Conservation (phyloP, 2,329 filamentous ascomycete species). For the Drechmeria coniospora region DNA sequence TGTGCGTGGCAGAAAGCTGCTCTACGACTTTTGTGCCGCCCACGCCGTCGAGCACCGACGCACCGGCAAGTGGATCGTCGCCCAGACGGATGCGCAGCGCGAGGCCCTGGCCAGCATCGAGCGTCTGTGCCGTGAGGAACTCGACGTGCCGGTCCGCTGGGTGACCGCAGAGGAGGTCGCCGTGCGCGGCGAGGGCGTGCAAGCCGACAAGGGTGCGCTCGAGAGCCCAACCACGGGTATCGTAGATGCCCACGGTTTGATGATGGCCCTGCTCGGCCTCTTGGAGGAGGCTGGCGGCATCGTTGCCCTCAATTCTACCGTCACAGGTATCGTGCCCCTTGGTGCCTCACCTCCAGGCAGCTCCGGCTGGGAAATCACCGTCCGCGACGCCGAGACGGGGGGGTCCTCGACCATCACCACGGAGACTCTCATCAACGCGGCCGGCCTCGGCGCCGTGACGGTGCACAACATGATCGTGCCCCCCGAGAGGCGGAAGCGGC, state of each 20-base stretch:
- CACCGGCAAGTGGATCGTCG: conserved; percentile 89
- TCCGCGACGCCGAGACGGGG: conserved; percentile 28
- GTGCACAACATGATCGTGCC: conserved; percentile 74
- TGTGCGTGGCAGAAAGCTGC: conserved; percentile 55
- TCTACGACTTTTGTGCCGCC: conserved; percentile 63
- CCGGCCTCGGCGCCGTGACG: conserved; percentile 61
- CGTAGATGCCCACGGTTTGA: conserved; percentile 71
- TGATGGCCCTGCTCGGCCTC: conserved; percentile 62
- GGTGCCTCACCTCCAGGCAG: conserved; percentile 25
- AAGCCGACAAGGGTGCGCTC: conserved; percentile 57
- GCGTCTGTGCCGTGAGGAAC: conserved; percentile 21
- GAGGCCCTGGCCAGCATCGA: conserved; percentile 41
- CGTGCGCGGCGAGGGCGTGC: conserved; percentile 57
- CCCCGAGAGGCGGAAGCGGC: conserved; percentile 32
- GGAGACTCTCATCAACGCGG: conserved; percentile 70
- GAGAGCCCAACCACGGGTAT: conserved; percentile 81
- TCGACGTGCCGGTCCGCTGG: conserved; percentile 57
- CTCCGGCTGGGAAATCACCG: conserved; percentile 54
- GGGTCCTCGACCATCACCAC: conserved; percentile 48
- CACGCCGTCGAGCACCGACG: conserved; percentile 55
- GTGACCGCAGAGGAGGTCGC: conserved; percentile 46
- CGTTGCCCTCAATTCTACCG: conserved; percentile 51
- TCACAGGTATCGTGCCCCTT: conserved; percentile 42
- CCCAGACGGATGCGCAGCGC: conserved; percentile 59
- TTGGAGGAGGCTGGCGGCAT: conserved; percentile 67